Conservation (phyloP, 169 alveolate species). For the Cryptosporidium muris region DNA sequence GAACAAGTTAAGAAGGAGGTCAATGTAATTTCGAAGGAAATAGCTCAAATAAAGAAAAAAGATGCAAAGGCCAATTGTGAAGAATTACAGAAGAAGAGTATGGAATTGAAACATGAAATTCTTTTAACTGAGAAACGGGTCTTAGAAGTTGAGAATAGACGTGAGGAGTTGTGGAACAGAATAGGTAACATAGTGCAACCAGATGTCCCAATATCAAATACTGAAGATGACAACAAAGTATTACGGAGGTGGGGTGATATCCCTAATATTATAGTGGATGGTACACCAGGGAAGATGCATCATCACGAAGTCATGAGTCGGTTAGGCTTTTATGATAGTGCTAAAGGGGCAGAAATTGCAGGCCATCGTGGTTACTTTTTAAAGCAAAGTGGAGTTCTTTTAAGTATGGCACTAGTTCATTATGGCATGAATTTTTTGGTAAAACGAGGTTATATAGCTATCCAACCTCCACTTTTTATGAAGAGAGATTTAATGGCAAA, state of each 20-base stretch:
- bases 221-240: conserved; percentile 92
- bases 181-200: conserved; percentile 93
- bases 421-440: conserved; percentile 92
- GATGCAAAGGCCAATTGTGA: conserved; percentile 83
- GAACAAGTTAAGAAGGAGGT: conserved; percentile 78
- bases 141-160: conserved; percentile 41
- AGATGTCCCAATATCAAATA: conserved; percentile 90
- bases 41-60: conserved; percentile 81
- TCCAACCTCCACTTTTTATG: conserved; percentile 99
- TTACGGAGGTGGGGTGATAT: conserved; percentile 92
- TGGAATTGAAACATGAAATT: conserved; percentile 74
- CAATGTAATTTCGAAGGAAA: conserved; percentile 75
- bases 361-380: conserved; percentile 98
- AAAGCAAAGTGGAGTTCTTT: conserved; percentile 93
- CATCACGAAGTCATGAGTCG: conserved; percentile 92
- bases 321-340: conserved; percentile 90
- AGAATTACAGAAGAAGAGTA: conserved; percentile 77
- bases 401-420: conserved; percentile 95
- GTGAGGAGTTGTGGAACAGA: conserved; percentile 73
- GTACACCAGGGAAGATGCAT: conserved; percentile 87
- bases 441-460: conserved; percentile 92
- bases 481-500: conserved; percentile 91
- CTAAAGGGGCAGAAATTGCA: conserved; percentile 93
- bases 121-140: conserved; percentile 74
- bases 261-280: conserved; percentile 81